A percentile compares a stretch with the other conserved stretches of the same genome.
Evolutionary conservation across 805 yeast genomes (phyloP).

Genomic region (Alloascoidea hylecoeti): DNA sequence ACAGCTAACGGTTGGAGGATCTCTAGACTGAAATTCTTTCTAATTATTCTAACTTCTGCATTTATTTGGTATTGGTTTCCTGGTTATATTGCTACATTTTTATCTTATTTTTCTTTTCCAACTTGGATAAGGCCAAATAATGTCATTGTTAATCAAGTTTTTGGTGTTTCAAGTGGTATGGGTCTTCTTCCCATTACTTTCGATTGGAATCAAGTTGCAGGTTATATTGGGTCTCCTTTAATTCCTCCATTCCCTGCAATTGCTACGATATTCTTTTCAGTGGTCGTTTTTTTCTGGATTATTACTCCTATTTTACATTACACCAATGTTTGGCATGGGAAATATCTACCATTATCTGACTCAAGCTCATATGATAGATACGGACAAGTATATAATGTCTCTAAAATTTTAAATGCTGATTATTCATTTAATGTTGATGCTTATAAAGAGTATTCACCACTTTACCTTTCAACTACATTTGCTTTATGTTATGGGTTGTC

Average conservation of each 20-base stretch:
- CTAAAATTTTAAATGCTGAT: slow-evolving; percentile 28
- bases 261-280: slow-evolving; percentile 28
- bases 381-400: slow-evolving; percentile 34
- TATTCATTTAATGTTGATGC: slow-evolving; percentile 25
- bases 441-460: slow-evolving; percentile 48
- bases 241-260: slow-evolving; percentile 41
- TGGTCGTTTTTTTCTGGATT: slow-evolving; percentile 38
- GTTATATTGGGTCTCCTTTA: slow-evolving; percentile 45
- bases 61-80: slow-evolving; percentile 48
- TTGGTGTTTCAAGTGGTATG: slow-evolving; percentile 47
- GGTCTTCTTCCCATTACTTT: slow-evolving; percentile 55
- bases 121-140: slow-evolving; percentile 53
- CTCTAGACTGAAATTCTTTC: slow-evolving; percentile 34
- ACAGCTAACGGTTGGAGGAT: slow-evolving; percentile 49
- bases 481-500: slow-evolving; percentile 46
- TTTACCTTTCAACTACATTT: slow-evolving; percentile 43
- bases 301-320: slow-evolving; percentile 37
- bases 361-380: slow-evolving; percentile 36
- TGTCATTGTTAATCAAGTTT: slow-evolving; percentile 46
- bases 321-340: slow-evolving; percentile 43
- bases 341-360: slow-evolving; percentile 40
- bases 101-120: slow-evolving; percentile 44
- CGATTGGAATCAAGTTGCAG: slow-evolving; percentile 53
- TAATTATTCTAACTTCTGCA: slow-evolving; percentile 22
- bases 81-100: slow-evolving; percentile 40